Evolutionary conservation across 164 flowering plant species (phyloP).

Genomic region (Saururus chinensis): DNA sequence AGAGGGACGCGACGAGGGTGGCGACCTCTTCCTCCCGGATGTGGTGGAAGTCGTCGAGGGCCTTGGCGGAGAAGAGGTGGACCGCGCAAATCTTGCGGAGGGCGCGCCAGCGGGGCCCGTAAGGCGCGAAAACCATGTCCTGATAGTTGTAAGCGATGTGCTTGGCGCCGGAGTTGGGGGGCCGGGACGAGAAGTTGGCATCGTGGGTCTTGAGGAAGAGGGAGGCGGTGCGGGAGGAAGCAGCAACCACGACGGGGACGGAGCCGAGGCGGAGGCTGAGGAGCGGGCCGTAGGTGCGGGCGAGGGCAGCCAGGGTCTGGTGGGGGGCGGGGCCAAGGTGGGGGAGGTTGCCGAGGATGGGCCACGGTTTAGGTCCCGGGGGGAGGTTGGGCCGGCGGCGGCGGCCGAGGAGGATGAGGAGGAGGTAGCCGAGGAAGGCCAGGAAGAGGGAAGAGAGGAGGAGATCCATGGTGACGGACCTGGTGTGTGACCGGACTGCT

Average conservation of each 20-base stretch:
- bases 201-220: slow-evolving; percentile 68
- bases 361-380: slow-evolving; percentile 89
- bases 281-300: slow-evolving; percentile 60
- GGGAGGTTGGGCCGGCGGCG: slow-evolving; percentile 29
- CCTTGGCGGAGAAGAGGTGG: slow-evolving; percentile 78
- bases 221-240: slow-evolving; percentile 59
- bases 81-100: slow-evolving; percentile 60
- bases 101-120: slow-evolving; percentile 79
- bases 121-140: slow-evolving; percentile 84
- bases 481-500: too few relatives aligned
- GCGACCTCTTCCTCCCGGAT: slow-evolving; percentile 63
- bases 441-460: neutral
- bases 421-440: neutral
- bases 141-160: slow-evolving; percentile 69
- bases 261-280: slow-evolving; percentile 63
- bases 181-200: slow-evolving; percentile 66
- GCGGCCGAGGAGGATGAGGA: neutral
- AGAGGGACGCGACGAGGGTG: slow-evolving; percentile 23
- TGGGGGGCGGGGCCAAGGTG: slow-evolving; percentile 72
- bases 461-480: neutral
- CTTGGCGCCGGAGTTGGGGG: slow-evolving; percentile 69
- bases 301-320: slow-evolving; percentile 52
- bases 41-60: slow-evolving; percentile 55
- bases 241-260: slow-evolving; percentile 67
- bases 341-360: slow-evolving; percentile 82